A percentile compares a stretch with the other conserved stretches of the same genome.
Evolutionary conservation across 2,329 filamentous ascomycete genomes (phyloP).

Genomic region (Fusarium subglutinans): DNA sequence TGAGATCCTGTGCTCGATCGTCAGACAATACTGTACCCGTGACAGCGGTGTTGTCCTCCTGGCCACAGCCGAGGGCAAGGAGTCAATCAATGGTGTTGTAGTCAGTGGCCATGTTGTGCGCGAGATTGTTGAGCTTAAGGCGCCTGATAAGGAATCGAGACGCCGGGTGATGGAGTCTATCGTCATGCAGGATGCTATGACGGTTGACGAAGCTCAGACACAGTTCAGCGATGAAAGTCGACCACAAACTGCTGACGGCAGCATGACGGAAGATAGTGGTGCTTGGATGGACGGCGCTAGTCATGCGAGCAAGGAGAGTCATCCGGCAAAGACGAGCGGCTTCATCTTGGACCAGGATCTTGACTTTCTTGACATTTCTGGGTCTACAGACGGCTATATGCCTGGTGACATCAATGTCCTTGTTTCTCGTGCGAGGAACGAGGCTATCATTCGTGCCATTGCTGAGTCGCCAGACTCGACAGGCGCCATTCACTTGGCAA

Average conservation of each 20-base stretch:
- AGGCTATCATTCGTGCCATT: conserved; percentile 89
- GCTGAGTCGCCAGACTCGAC: conserved; percentile 59
- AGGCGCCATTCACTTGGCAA: conserved; percentile 68
- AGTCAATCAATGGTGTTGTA: conserved; percentile 88
- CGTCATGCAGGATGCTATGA: conserved; percentile 63
- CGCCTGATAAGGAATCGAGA: conserved; percentile 90
- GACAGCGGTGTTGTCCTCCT: conserved; percentile 86
- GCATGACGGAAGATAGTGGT: conserved; percentile 61
- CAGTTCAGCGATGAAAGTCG: conserved; percentile 59
- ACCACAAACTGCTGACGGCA: conserved; percentile 66
- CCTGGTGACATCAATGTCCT: conserved; percentile 90
- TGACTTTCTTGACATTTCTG: conserved; percentile 92
- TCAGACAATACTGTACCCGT: conserved; percentile 82
- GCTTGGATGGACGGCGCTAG: conserved; percentile 82
- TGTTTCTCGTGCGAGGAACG: conserved; percentile 86
- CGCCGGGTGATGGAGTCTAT: conserved; percentile 85
- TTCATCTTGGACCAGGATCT: conserved; percentile 80
- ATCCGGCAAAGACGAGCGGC: conserved; percentile 58
- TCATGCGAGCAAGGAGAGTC: conserved; percentile 57
- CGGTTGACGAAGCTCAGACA: conserved; percentile 50
- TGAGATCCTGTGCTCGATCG: conserved; percentile 84
- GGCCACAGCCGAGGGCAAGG: conserved; percentile 92
- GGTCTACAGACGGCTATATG: conserved; percentile 97
- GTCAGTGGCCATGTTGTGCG: conserved; percentile 91
- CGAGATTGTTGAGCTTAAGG: conserved; percentile 89